Conservation (phyloP, 441 rosid genomes). For the Macaranga tanarius region DNA sequence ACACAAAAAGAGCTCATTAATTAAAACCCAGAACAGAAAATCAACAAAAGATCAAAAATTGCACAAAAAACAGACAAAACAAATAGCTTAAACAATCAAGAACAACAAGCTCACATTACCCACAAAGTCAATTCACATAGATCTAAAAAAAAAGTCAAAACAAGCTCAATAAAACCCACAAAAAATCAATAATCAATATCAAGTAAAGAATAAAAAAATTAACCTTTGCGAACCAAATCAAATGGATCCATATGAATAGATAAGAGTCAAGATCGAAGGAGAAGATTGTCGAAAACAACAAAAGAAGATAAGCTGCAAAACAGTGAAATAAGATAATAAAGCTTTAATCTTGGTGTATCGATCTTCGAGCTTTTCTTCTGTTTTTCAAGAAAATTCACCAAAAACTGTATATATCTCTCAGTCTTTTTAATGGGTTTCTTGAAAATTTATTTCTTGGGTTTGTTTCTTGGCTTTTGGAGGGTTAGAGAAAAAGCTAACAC, state of each 20-base stretch:
- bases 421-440: background rate
- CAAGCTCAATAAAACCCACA: background rate
- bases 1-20: background rate
- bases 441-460: background rate
- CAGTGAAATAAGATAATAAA: background rate
- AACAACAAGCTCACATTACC: conserved; percentile 19
- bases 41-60: background rate
- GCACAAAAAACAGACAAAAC: conserved; percentile 11
- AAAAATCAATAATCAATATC: background rate
- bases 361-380: background rate
- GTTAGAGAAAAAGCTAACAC: too few relatives aligned
- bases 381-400: background rate
- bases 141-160: conserved; percentile 29
- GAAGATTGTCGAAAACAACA: background rate
- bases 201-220: conserved; percentile 10
- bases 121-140: conserved; percentile 17
- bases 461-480: conserved; percentile 6
- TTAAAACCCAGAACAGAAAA: conserved; percentile 12
- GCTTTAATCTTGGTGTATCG: conserved; percentile 14
- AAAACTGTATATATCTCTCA: background rate
- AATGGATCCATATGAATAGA: conserved; percentile 58
- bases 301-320: background rate
- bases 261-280: conserved; percentile 21
- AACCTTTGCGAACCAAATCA: conserved; percentile 73
- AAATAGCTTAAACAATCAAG: conserved; percentile 13